Percentiles rank a stretch among this genome's conserved stretches.
Evolutionary conservation across 768 basidiomycete species (phyloP).

Genomic region (Termitomyces sp.): DNA sequence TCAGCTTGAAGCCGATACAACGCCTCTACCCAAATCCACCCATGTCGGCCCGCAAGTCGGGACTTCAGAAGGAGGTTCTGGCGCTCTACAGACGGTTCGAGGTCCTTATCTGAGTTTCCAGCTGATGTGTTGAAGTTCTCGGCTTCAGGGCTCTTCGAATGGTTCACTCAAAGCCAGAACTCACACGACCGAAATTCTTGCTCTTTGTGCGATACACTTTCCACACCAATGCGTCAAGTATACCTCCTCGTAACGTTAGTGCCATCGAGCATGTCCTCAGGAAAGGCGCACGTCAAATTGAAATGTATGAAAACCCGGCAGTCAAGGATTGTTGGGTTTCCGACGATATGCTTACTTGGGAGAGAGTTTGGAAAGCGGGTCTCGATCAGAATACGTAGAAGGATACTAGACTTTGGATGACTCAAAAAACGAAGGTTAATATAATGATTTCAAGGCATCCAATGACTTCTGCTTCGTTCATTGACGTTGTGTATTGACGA

Average conservation of each 20-base stretch:
- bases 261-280: constrained; percentile 76
- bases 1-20: constrained; percentile 6
- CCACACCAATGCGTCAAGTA: constrained; percentile 51
- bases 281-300: constrained; percentile 60
- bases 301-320: constrained; percentile 58
- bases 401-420: background rate
- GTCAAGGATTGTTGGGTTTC: constrained; percentile 78
- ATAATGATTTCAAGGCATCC: background rate
- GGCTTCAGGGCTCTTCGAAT: constrained; percentile 66
- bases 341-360: constrained; percentile 66
- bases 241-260: constrained; percentile 62
- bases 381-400: background rate
- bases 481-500: background rate
- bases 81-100: constrained; percentile 39
- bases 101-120: background rate
- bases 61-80: constrained; percentile 50
- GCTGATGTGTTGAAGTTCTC: background rate
- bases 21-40: background rate
- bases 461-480: background rate
- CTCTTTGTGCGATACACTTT: constrained; percentile 69
- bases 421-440: background rate
- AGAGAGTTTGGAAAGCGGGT: constrained; percentile 22
- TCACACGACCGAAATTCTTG: constrained; percentile 57
- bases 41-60: constrained; percentile 31
- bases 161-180: constrained; percentile 59